Evolutionary conservation across 1,284 basidiomycete genomes (phyloP), one percentile per base, ranked within the genome.

Genomic region (Microbotryomycetes sp.): DNA sequence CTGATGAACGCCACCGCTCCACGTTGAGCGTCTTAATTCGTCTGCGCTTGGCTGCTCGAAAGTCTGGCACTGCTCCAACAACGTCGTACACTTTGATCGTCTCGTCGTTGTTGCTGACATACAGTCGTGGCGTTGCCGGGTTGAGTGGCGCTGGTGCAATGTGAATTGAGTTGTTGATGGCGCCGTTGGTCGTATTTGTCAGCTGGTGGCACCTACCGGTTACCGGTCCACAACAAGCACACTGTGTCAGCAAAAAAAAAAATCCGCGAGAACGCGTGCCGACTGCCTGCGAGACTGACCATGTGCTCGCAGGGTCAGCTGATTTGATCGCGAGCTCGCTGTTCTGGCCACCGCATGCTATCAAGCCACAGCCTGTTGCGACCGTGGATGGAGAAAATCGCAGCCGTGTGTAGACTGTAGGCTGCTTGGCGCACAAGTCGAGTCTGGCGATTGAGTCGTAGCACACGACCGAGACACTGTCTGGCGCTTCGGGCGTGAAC

Each of bases 151-250:
- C 60, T 3, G 72, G 47, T 79, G 82, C 85, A 68, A 90, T 82
- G 58, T 86, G 76, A 49, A 92, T 84, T 14, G 87, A 86, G 74
- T 92, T 92, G 75, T 91, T 90, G 75, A 92, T 91, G 4, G 85
- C 86, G 5, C 84, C 85, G 4, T 78, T 74, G 79, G 51, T 83
- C 81, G 63, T 73, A 60, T 7, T 66, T 63, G 48, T 32, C 49
- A 50, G 52, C 55, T 66, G 63, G 58, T 64, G 48, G 60, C 61
- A 49, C 72, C 60, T 49, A 70, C 56, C 45, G 49, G 73, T 64
- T 62, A 75, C 71, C 49, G 76, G 63, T 52, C 69, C 53, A 66
- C 67, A 62, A 73, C 74, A 66, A 12, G 25, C 25, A 30, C 58
- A 14, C 16, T 4, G 6, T 26, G 15, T 23, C n/a, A 36, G 48